Evolutionary conservation across 371 early-diverging fungal genomes (phyloP), one percentile per base, ranked within the genome.

Genomic region (Mycotypha africana): DNA sequence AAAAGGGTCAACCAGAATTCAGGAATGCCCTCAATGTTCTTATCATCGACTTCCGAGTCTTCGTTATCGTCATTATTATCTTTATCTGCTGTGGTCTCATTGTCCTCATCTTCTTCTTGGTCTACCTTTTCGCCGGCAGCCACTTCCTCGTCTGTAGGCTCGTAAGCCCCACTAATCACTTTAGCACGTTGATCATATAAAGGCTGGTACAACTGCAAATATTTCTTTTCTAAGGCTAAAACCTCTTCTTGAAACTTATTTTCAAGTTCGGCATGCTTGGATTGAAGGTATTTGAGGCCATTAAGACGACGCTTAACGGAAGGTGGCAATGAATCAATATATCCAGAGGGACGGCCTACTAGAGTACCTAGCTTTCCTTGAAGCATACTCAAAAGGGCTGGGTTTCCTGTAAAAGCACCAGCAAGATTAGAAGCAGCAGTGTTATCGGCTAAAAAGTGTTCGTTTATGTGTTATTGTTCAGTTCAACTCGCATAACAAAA

Each of bases 1-100:
- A 98, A 70, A 25, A 81, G 76, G 19, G 92, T 92, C 30, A 93
- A 74, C 98, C 98, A 98, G 83, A 98, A 98, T 51, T 86, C 84
- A 45, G 89, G 89, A 38, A 89, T 78, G 51, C 88, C 91, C 21
- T 39, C 46, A 16, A 51, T 53, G 36, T 64, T 65, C 9, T 73
- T 58, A 19, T 73, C 69, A 20, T 57, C 67, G 15, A 60, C 53
- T 43, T 19, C 39, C 25, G 53, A 46, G 17, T 50, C 34, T 7
- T 47, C 16, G 1, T 38, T 24, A 1, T 41, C 19, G 11, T 53
- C 23, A 31, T 30, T 8, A 19, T 34, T 55, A 3, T 67, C 57
- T 28, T 56, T 54, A 15, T 73, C 62, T n/a, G 69, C 77, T 24
- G 56, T 49, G 3, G 53, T 56, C 33, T 60, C 60, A 7, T 60